These are phyloP conservation scores for Tritrichomonas musculus DNA, from an alignment of 208 protist species.

Conservation along the genomic window DNA sequence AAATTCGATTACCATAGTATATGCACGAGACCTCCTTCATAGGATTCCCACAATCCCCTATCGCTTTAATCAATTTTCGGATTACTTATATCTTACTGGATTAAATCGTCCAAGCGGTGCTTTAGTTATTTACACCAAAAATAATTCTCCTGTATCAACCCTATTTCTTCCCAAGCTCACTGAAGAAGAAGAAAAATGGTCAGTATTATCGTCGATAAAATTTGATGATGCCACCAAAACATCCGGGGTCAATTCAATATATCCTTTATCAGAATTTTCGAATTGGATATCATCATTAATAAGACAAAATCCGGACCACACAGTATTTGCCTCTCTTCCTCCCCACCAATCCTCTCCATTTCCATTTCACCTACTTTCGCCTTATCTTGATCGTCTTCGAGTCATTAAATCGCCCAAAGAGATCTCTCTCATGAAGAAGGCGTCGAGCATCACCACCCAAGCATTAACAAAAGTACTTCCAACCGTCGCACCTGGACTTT, in stretches of 20 bases:
- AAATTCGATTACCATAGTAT: background rate
- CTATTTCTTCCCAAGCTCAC: background rate
- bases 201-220: background rate
- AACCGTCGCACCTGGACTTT: background rate
- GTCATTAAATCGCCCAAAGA: background rate
- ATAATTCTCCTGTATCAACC: background rate
- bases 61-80: background rate
- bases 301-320: background rate
- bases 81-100: constrained; percentile 7
- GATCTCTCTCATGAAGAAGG: background rate
- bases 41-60: background rate
- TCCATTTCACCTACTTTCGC: background rate
- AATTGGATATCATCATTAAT: background rate
- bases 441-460: background rate
- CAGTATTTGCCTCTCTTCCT: background rate
- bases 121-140: background rate
- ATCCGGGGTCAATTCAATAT: background rate
- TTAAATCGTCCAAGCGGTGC: background rate
- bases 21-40: background rate
- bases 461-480: background rate
- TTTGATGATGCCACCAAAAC: background rate
- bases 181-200: background rate
- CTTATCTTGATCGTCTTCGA: background rate
- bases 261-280: background rate
- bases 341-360: background rate